Percentiles rank a stretch among this genome's conserved stretches.
These are phyloP conservation scores for Erysimum cheiranthoides DNA, from an alignment of 345 rosid genomes.

Conservation along the genomic window DNA sequence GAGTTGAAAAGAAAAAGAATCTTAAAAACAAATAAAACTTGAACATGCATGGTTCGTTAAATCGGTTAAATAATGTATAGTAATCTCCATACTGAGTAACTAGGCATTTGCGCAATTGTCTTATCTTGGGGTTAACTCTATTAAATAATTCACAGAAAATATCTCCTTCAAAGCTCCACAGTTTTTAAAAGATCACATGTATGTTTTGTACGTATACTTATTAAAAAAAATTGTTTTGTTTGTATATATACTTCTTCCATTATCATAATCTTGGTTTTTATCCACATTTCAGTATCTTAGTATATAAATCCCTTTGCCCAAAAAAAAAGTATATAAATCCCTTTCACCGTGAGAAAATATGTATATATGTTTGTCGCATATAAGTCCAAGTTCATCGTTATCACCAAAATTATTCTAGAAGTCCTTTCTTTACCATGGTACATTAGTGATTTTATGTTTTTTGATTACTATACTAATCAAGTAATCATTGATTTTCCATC, in stretches of 20 bases:
- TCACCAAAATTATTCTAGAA: background rate
- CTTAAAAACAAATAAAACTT: background rate
- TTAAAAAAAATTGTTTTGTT: background rate
- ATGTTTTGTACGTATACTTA: background rate
- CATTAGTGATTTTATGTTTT: too few relatives aligned
- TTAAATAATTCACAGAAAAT: background rate
- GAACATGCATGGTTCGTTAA: background rate
- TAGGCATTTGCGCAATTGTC: background rate
- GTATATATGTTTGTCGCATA: background rate
- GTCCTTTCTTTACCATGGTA: background rate
- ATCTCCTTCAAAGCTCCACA: background rate
- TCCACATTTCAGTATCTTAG: too few relatives aligned
- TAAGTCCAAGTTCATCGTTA: conserved; percentile 7
- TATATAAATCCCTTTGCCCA: background rate
- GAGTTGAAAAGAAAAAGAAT: background rate
- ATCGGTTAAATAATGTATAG: conserved; percentile 1
- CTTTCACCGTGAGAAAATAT: background rate
- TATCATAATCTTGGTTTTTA: background rate
- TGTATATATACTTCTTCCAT: background rate
- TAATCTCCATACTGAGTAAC: background rate
- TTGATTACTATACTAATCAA: too few relatives aligned
- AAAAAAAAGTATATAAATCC: background rate
- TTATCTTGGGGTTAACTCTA: background rate
- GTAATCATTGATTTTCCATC: too few relatives aligned
- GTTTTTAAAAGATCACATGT: background rate